Evolutionary conservation across 2,329 filamentous ascomycete genomes (phyloP).

Genomic region (Magnaporthales sp.): DNA sequence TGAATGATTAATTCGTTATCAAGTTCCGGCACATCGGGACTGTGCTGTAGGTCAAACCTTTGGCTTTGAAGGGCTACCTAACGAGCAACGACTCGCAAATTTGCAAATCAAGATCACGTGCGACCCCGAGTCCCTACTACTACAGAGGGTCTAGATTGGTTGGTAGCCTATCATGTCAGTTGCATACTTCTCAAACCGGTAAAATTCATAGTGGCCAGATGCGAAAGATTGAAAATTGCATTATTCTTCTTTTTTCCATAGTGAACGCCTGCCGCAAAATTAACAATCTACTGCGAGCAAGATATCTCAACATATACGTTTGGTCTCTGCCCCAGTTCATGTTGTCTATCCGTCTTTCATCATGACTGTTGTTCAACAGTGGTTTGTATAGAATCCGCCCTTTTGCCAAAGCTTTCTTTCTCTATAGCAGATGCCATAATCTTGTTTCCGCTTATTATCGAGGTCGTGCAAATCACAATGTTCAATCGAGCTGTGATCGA

Average conservation of each 20-base stretch:
- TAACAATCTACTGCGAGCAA: neutral
- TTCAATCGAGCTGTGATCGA: slow-evolving; percentile 35
- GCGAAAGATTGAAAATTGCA: too few relatives aligned
- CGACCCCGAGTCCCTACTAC: neutral
- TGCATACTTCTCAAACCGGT: neutral
- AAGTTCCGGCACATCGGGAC: neutral
- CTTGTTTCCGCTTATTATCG: slow-evolving; percentile 78
- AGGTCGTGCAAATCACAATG: slow-evolving; percentile 88
- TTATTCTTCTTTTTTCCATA: neutral
- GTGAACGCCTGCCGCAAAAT: neutral
- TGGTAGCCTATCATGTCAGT: neutral
- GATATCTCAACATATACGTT: neutral
- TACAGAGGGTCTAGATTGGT: neutral
- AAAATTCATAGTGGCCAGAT: neutral
- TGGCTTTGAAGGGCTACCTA: neutral
- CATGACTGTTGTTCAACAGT: neutral
- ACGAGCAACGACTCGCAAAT: neutral
- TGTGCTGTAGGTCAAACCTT: neutral
- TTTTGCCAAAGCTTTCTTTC: slow-evolving; percentile 47
- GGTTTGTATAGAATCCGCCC: neutral
- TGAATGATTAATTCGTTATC: neutral
- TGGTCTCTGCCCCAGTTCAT: neutral
- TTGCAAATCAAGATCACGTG: neutral
- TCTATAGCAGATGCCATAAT: slow-evolving; percentile 84
- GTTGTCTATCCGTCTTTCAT: neutral